A percentile compares a stretch with the other conserved stretches of the same genome.
phyloP scores from a whole-genome alignment of 495 filamentous ascomycete species.

The Aspergillus sclerotioniger region DNA sequence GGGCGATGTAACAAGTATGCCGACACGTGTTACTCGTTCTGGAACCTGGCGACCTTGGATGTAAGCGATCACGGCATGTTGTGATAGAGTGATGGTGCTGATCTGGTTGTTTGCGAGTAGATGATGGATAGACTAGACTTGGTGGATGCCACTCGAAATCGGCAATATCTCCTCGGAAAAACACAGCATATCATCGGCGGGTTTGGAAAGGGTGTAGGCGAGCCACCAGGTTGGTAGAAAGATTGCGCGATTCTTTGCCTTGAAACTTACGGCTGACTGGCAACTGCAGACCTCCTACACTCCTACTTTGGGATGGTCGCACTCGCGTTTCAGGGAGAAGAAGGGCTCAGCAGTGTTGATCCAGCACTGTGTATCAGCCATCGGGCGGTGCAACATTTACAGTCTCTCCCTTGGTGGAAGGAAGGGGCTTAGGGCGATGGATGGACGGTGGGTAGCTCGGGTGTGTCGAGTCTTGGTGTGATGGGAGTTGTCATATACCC shows the following conservation, averaged over 20 bases:
- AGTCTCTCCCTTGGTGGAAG: slow-evolving; percentile 42
- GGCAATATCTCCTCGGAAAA: slow-evolving; percentile 77
- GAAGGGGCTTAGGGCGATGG: slow-evolving; percentile 2
- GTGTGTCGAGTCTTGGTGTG: neutral
- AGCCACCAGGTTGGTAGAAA: slow-evolving; percentile 59
- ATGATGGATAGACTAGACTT: slow-evolving; percentile 64
- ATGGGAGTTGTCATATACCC: slow-evolving; percentile 8
- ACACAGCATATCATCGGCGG: slow-evolving; percentile 92
- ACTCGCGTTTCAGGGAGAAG: slow-evolving; percentile 65
- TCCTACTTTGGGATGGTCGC: slow-evolving; percentile 83
- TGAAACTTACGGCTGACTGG: slow-evolving; percentile 4
- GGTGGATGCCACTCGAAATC: slow-evolving; percentile 57
- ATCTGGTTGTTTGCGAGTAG: slow-evolving; percentile 29
- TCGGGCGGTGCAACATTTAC: slow-evolving; percentile 40
- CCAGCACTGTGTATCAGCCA: slow-evolving; percentile 64
- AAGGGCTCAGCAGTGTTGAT: slow-evolving; percentile 62
- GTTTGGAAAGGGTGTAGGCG: slow-evolving; percentile 79
- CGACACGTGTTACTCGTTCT: slow-evolving; percentile 95
- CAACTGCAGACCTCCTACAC: slow-evolving; percentile 73
- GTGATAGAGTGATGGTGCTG: neutral
- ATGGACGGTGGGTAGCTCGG: neutral
- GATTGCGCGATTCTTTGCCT: neutral
- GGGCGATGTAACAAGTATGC: slow-evolving; percentile 83
- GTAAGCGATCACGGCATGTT: slow-evolving; percentile 34
- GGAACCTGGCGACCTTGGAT: slow-evolving; percentile 71